Base-by-base conservation (phyloP, 805 yeast species). In the Pichia pseudocactophila region DNA sequence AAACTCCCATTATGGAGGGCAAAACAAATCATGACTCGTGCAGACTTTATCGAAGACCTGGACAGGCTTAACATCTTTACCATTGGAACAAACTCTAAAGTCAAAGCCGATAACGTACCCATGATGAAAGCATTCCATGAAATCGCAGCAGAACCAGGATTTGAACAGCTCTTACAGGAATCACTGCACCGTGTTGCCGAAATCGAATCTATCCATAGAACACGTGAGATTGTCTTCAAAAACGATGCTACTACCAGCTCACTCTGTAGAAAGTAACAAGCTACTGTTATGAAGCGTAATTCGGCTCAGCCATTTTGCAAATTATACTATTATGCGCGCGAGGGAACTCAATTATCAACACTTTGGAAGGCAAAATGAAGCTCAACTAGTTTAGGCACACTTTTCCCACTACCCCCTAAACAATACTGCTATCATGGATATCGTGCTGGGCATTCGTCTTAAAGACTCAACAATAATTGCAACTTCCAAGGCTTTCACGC, bases 91-190 rank as follows among this genome's bases (percentile, higher is more conserved):
- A 71, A 74, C 44, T 77, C 86, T 0, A 66, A 73, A 40, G 95
- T 85, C 3, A 65, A 82, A 30, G 90, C 95, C 0, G 95, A 85
- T 57, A 78, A 86, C 8, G 82, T 82, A 2, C 89, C 90, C 1
- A 84, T 85, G 94, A 82, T 85, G 94, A 71, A 89, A 50, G 94
- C 90, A 5, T 85, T 85, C 57, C 76, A 82, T 45, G 94, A 85
- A 55, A 81, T 85, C 40, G 80, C 80, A 2, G 64, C 74, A 3
- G 78, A 76, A 59, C 82, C 85, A 1, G 83, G 81, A 8, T 85
- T 85, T 50, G 79, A 81, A 36, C 72, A 78, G 44, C 62, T 84
- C 18, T 61, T 85, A 25, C 70, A 73, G 15, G 83, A 80, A 39
- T 80, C 90, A 0, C 61, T 75, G 9, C 76, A 78, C 40, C 64